These are phyloP conservation scores for Lachancea thermotolerans DNA, from an alignment of 805 yeast species.

Conservation along the genomic window DNA sequence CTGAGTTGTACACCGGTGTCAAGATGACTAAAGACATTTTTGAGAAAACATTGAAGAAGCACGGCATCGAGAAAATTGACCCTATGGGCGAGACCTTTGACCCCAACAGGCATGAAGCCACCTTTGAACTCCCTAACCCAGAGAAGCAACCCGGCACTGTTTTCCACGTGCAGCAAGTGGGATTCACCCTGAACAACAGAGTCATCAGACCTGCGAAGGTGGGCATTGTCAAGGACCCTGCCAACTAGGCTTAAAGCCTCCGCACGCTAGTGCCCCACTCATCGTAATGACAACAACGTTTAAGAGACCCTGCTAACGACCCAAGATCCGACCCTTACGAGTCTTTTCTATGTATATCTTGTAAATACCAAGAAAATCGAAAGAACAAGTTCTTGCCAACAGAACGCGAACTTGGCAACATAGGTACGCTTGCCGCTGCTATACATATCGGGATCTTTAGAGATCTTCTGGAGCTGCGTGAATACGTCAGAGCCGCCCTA, in stretches of 20 bases:
- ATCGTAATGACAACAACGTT: background rate
- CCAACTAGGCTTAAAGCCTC: conserved; percentile 4
- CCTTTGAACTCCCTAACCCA: conserved; percentile 80
- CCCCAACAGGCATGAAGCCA: conserved; percentile 89
- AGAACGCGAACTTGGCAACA: background rate
- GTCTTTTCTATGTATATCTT: conserved; percentile 4
- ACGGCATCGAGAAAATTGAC: conserved; percentile 74
- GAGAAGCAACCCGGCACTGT: conserved; percentile 89
- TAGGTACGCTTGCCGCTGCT: no score
- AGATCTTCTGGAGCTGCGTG: no score
- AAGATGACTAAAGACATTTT: conserved; percentile 82
- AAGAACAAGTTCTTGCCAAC: background rate
- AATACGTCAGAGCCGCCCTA: no score
- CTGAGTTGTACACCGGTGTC: conserved; percentile 79
- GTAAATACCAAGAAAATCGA: background rate
- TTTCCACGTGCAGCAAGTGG: conserved; percentile 87
- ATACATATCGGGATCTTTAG: no score
- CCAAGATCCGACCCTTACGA: background rate
- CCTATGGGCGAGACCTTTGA: conserved; percentile 83
- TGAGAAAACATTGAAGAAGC: conserved; percentile 72
- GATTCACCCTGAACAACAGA: conserved; percentile 78
- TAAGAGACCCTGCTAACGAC: conserved; percentile 1
- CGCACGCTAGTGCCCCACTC: no score
- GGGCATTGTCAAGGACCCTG: conserved; percentile 68
- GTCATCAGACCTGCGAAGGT: conserved; percentile 94